phyloP scores from a whole-genome alignment of 2,329 filamentous ascomycete genomes.

The Davidsoniella virescens region DNA sequence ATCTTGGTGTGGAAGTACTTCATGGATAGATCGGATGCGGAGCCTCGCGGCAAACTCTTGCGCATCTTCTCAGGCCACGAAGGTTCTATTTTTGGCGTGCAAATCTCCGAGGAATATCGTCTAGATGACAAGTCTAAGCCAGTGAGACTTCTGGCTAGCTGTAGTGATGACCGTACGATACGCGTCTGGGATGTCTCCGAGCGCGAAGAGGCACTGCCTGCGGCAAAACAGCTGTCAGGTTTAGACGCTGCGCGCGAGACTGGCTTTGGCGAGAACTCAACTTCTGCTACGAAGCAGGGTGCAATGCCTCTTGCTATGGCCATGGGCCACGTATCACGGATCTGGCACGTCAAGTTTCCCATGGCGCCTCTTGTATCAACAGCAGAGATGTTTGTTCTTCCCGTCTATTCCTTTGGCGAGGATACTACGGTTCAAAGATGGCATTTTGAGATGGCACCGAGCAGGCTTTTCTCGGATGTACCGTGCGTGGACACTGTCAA shows the following conservation, averaged over 20 bases:
- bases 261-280: conserved; percentile 36
- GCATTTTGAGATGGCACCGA: conserved; percentile 33
- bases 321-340: conserved; percentile 78
- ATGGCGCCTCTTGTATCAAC: conserved; percentile 14
- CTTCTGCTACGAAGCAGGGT: not conserved
- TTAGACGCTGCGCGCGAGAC: conserved; percentile 35
- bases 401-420: conserved; percentile 67
- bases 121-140: conserved; percentile 21
- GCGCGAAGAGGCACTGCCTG: conserved; percentile 18
- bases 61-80: conserved; percentile 55
- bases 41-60: conserved; percentile 26
- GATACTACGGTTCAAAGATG: conserved; percentile 65
- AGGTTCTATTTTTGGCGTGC: conserved; percentile 83
- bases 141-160: conserved; percentile 63
- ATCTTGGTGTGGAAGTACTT: conserved; percentile 74
- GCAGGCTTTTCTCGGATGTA: not conserved
- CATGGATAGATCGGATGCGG: conserved; percentile 15
- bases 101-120: conserved; percentile 46
- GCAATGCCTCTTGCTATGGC: conserved; percentile 43
- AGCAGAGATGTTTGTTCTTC: conserved; percentile 20
- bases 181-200: conserved; percentile 71
- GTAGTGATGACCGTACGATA: conserved; percentile 86
- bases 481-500: not conserved
- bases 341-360: conserved; percentile 71
- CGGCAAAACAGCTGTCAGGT: conserved; percentile 18